Percentiles rank a stretch among this genome's conserved stretches.
phyloP scores from a whole-genome alignment of 2,329 filamentous ascomycete species.

The Lomentospora prolificans region DNA sequence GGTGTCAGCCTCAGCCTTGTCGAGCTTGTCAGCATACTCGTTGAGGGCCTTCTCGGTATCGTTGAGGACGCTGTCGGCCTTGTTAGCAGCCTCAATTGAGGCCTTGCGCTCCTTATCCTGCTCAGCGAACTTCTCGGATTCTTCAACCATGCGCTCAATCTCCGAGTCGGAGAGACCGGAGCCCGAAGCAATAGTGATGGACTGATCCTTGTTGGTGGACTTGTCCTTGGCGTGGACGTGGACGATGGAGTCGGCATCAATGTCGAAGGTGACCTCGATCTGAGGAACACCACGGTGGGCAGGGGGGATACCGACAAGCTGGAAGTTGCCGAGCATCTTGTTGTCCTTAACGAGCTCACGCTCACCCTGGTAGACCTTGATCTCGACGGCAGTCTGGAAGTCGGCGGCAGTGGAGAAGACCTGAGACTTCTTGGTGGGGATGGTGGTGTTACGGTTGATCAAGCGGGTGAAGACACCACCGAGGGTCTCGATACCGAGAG shows the following conservation, averaged over 20 bases:
- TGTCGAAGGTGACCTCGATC: constrained; percentile 97
- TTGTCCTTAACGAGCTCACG: constrained; percentile 98
- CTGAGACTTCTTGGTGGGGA: constrained; percentile 98
- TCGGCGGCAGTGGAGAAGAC: constrained; percentile 95
- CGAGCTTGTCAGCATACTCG: constrained; percentile 90
- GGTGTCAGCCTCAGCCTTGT: constrained; percentile 88
- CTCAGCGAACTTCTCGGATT: constrained; percentile 94
- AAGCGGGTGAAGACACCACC: constrained; percentile 95
- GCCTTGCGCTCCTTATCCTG: constrained; percentile 93
- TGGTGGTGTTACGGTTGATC: constrained; percentile 99
- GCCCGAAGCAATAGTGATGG: constrained; percentile 95
- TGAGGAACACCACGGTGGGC: constrained; percentile 94
- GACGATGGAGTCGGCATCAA: constrained; percentile 95
- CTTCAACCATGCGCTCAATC: constrained; percentile 95
- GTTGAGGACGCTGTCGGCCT: constrained; percentile 89
- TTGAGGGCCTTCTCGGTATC: constrained; percentile 98
- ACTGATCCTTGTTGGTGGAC: constrained; percentile 99
- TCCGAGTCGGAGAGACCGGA: constrained; percentile 91
- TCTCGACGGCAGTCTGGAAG: constrained; percentile 97
- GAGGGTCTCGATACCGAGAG: constrained; percentile 95
- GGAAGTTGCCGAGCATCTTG: constrained; percentile 98
- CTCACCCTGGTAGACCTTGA: constrained; percentile 99
- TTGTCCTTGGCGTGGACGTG: constrained; percentile 98
- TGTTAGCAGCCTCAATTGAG: constrained; percentile 93
- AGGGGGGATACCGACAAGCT: constrained; percentile 93